phyloP scores from a whole-genome alignment of 352 stramenopile species.

The Pythium insidiosum region DNA sequence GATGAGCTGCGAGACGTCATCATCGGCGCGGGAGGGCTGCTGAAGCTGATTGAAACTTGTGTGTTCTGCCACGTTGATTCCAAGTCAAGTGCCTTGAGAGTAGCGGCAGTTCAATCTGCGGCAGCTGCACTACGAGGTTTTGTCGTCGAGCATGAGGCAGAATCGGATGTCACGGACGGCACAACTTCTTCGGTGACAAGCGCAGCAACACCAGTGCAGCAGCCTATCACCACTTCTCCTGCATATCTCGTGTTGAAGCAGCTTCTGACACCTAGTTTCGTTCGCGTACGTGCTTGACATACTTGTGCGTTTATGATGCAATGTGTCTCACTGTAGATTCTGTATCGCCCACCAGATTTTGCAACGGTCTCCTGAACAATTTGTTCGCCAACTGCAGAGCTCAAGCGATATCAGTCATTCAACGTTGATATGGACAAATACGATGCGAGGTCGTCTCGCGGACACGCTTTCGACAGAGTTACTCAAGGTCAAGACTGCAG shows the following conservation, averaged over 20 bases:
- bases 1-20: constrained; percentile 43
- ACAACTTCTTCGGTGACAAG: too few species aligned
- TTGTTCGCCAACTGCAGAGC: constrained; percentile 52
- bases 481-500: constrained; percentile 56
- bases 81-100: too few species aligned
- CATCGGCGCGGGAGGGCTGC: constrained; percentile 51
- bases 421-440: constrained; percentile 68
- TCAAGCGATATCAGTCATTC: constrained; percentile 51
- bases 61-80: constrained; percentile 53
- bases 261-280: constrained; percentile 69
- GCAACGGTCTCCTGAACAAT: constrained; percentile 43
- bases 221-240: too few species aligned
- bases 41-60: constrained; percentile 60
- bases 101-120: too few species aligned
- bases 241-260: constrained; percentile 59
- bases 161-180: too few species aligned
- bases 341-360: constrained; percentile 29
- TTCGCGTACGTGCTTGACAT: constrained; percentile 49
- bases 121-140: too few species aligned
- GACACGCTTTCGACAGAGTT: constrained; percentile 48
- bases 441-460: constrained; percentile 49
- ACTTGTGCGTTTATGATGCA: background rate
- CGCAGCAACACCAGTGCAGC: too few species aligned
- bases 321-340: background rate
- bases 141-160: too few species aligned